Base-by-base conservation (phyloP, 2,329 filamentous ascomycete genomes). In the Xylaria sp. region DNA sequence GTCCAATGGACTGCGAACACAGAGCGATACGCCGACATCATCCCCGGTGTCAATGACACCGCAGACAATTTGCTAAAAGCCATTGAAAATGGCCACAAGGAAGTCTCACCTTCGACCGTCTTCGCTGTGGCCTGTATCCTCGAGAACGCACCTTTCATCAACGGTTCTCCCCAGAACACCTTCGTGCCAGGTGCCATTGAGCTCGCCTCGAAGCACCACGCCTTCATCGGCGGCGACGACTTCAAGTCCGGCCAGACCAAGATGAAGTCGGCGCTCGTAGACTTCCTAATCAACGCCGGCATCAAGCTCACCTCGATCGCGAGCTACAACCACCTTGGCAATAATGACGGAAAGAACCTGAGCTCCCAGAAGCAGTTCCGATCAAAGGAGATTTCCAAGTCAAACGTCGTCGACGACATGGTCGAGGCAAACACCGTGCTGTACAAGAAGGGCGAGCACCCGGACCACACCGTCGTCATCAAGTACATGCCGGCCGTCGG, bases 161-260 rank as follows among this genome's bases (percentile, higher is more conserved):
- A 99, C 79, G 95, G 95, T 62, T 99, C 95, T 67, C 95, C 95
- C 35, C 95, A 99, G 80, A 99, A 99, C 85, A 99, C 95, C 45
- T 98, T 99, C 73, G 94, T 99, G 19, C 94, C 94, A 8, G 95
- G 95, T 74, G 92, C 90, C 64, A 89, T 98, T 70, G 84, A 94
- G 75, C 88, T 99, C 61, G 95, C 95, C 21, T 92, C 96, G 83
- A 84, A 90, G 79, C 89, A 96, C 79, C 85, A 87, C 60, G 88
- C 94, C 66, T 99, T 96, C 83, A 93, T 99, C 73, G 95, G 95
- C 62, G 95, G 95, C 69, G 95, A 99, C 74, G 95, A 99, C 82
- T 99, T 99, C 89, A 99, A 99, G 84, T 98, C 95, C 66, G 95
- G 95, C 67, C 95, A 99, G 85, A 99, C 95, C 77, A 99, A 99